Evolutionary conservation across 495 filamentous ascomycete species (phyloP), one percentile per base, ranked within the genome.

Genomic region (Tuber microsphaerosporum): DNA sequence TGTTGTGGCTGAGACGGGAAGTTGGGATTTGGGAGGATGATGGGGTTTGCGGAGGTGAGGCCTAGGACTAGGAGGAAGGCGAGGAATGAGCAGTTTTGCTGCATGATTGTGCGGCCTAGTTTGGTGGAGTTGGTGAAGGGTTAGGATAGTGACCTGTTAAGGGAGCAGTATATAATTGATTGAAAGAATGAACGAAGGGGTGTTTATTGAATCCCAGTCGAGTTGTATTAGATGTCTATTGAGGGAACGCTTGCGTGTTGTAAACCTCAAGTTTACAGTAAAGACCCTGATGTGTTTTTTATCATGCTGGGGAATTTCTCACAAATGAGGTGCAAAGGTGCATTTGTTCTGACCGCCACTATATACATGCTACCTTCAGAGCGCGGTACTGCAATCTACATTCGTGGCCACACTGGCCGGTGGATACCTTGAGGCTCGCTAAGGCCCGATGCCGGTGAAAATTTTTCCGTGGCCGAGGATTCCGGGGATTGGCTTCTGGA

Each of bases 221-320:
- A 20, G 20, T 26, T 10, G 48, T 56, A 56, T 26, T 12, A 10
- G 20, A 56, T 56, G n/a, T n/a, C 48, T 56, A 56, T n/a, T 12
- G 6, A 0, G n/a, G 48, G 19, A 56, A 26, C 9, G 22, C 6
- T 56, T 26, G 20, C 22, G 26, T 56, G 48, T 26, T n/a, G 22
- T 56, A 56, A 56, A 56, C 48, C n/a, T 56, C 48, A 56, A 56
- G 48, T 56, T 56, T 56, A n/a, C 48, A n/a, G 48, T 56, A 22
- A 2, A 5, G 5, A 4, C 6, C 46, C 46, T 4, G 5, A 20
- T 19, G 19, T 48, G 19, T 22, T 48, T 8, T 48, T 48, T 48
- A 19, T 48, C 48, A 0, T n/a, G 20, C 48, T 10, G 22, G 48
- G 45, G 17, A 41, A 46, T 6, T 16, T 19, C 16, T 46, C 14